These are phyloP conservation scores for Erythrobasidium yunnanense DNA, from an alignment of 768 basidiomycete genomes.

Conservation along the genomic window DNA sequence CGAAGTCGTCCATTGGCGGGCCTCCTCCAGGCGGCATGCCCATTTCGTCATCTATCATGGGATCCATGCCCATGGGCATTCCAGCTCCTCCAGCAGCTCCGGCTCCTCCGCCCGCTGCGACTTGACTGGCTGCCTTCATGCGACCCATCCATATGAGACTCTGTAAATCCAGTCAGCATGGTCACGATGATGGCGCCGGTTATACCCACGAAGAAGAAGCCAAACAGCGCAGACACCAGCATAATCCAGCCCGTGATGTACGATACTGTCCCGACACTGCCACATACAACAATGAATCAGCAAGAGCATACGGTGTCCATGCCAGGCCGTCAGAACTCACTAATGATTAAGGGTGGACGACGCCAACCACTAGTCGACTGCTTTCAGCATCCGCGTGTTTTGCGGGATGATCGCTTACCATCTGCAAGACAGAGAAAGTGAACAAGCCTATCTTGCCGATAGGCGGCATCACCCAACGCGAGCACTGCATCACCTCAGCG, in stretches of 20 bases:
- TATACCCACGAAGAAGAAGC: neutral
- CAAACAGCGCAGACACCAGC: neutral
- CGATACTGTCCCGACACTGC: constrained; percentile 7
- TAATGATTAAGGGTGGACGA: constrained; percentile 2
- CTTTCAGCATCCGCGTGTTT: neutral
- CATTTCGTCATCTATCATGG: neutral
- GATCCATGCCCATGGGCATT: neutral
- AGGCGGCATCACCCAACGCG: neutral
- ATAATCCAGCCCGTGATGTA: neutral
- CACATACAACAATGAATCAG: neutral
- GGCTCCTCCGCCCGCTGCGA: neutral
- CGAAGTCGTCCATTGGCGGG: too few relatives aligned
- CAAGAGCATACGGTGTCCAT: neutral
- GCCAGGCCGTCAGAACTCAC: neutral
- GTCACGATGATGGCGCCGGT: neutral
- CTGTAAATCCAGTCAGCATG: neutral
- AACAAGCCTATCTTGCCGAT: constrained; percentile 5
- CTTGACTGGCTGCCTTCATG: neutral
- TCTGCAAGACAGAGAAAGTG: constrained; percentile 7
- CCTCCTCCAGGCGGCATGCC: too few relatives aligned
- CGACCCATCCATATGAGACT: neutral
- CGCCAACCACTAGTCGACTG: constrained; percentile 1
- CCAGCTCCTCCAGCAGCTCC: neutral
- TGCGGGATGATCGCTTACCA: neutral
- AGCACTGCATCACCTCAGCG: neutral